Percentiles rank a stretch among this genome's conserved stretches.
phyloP scores from a whole-genome alignment of 176 grass and related monocot species.

The Aegilops speltoides region DNA sequence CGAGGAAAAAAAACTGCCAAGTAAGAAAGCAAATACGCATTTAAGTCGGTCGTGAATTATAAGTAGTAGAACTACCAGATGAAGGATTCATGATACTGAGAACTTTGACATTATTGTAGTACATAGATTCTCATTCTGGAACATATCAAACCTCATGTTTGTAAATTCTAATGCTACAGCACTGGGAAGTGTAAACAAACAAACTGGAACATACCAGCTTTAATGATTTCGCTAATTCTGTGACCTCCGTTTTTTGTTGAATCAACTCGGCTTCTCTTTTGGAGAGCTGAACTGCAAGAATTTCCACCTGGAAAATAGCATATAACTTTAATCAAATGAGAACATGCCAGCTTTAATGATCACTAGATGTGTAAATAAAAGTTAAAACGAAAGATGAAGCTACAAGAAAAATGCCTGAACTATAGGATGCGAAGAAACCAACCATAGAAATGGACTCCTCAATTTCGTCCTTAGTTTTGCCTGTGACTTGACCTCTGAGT shows the following conservation, averaged over 20 bases:
- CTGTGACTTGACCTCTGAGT: constrained; percentile 52
- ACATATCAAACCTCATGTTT: background rate
- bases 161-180: background rate
- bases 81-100: constrained; percentile 4
- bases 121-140: constrained; percentile 6
- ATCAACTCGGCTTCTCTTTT: constrained; percentile 90
- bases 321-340: constrained; percentile 28
- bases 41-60: background rate
- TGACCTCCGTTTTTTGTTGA: constrained; percentile 82
- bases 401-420: constrained; percentile 5
- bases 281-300: constrained; percentile 73
- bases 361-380: background rate
- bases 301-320: constrained; percentile 63
- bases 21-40: constrained; percentile 1
- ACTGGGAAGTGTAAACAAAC: background rate
- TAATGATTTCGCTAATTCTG: constrained; percentile 79
- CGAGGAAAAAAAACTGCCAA: too few relatives aligned
- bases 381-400: background rate
- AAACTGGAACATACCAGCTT: constrained; percentile 50
- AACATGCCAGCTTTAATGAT: background rate
- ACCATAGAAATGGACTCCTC: constrained; percentile 87
- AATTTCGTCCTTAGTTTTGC: constrained; percentile 82
- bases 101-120: background rate
- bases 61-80: background rate
- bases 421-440: constrained; percentile 39